Base-by-base conservation (phyloP, 495 filamentous ascomycete genomes). In the Aspergillus kassunensis region DNA sequence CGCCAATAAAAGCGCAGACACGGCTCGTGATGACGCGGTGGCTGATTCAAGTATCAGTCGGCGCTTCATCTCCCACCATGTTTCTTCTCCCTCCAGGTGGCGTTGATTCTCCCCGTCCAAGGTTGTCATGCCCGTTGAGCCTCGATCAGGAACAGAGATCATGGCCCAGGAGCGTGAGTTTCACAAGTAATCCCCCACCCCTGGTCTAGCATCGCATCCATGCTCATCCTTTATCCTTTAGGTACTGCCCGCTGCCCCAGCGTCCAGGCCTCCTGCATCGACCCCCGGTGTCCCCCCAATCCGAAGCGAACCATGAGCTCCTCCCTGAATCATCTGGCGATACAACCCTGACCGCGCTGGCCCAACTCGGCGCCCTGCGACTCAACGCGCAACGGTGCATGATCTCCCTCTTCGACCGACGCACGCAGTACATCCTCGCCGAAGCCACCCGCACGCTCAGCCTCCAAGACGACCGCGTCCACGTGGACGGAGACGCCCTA, bases 371-470 rank as follows among this genome's bases (percentile, higher is more conserved):
- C 0, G 67, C 77, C 21, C 65, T 80, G 19, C 71, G 79, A 6
- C 59, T 85, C 34, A 69, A 78, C 27, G 68, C 67, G 29, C 67
- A 73, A 29, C 79, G 82, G 6, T 68, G 63, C 20, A 63, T 84
- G 47, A 75, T 86, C 24, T 82, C 79, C 0, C 68, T 87, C 18
- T 79, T 84, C 51, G 82, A 79, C 56, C 67, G 67, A 20, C 69
- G 72, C 13, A 59, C 72, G 23, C 77, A 83, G 55, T 77, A 83
- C 49, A 67, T 86, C 29, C 66, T 86, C 8, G 78, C 84, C 9
- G 84, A 87, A 54, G 81, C 82, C 3, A 82, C 81, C 5, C 70
- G 68, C n/a, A 73, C 75, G 1, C 46, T 81, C 1, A 78, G 78
- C 9, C 61, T 81, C 4, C 58, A 61, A 18, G 51, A 66, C 44